phyloP scores from a whole-genome alignment of 2,329 filamentous ascomycete genomes.

The Cladophialophora exuberans region DNA sequence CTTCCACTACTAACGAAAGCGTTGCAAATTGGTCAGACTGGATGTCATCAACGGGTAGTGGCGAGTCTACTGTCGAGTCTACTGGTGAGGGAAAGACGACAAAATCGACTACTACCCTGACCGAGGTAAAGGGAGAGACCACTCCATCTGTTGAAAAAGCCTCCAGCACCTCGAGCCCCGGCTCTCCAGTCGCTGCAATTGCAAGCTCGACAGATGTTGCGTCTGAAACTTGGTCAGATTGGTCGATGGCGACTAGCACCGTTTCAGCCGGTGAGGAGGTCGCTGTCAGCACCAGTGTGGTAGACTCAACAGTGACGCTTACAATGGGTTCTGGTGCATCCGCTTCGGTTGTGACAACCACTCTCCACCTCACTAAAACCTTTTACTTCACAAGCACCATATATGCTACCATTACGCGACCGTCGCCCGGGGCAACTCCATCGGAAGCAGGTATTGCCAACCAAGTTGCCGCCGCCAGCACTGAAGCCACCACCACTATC shows the following conservation, averaged over 20 bases:
- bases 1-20: constrained; percentile 8
- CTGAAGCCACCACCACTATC: constrained; percentile 14
- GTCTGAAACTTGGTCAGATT: constrained; percentile 11
- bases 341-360: constrained; percentile 28
- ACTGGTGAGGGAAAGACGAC: neutral
- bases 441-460: constrained; percentile 9
- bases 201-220: neutral
- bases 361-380: constrained; percentile 23
- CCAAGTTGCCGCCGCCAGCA: constrained; percentile 21
- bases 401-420: constrained; percentile 26
- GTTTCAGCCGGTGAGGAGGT: constrained; percentile 15
- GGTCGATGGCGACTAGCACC: constrained; percentile 13
- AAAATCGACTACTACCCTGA: neutral
- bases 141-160: neutral
- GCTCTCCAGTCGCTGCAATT: neutral
- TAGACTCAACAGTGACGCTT: constrained; percentile 19
- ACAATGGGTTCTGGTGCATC: constrained; percentile 24
- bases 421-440: constrained; percentile 9
- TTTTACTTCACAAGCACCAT: constrained; percentile 22
- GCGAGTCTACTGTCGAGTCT: neutral
- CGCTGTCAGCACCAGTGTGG: constrained; percentile 23
- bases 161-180: neutral
- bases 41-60: constrained; percentile 2
- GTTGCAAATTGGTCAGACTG: constrained; percentile 5
- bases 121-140: neutral